A percentile compares a stretch with the other conserved stretches of the same genome.
Conservation (phyloP, 768 basidiomycete species). For the Boletus bicolor region DNA sequence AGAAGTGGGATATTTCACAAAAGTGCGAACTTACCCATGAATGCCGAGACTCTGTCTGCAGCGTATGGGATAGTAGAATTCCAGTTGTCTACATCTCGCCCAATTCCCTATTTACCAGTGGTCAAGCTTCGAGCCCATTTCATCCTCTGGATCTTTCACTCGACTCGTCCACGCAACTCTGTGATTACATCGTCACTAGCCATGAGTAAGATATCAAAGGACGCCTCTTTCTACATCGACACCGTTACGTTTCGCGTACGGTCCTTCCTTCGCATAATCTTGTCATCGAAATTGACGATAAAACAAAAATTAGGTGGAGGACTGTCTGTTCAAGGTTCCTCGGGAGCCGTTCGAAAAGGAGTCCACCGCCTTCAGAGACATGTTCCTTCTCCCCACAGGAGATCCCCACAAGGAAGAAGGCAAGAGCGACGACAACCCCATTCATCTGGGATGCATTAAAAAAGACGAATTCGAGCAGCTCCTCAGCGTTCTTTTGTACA, state of each 20-base stretch:
- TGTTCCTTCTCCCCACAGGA: conserved; percentile 18
- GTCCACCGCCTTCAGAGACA: conserved; percentile 19
- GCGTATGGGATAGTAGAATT: too few species aligned
- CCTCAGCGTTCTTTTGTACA: conserved; percentile 12
- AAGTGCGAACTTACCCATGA: too few species aligned
- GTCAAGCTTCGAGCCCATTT: background rate
- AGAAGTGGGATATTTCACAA: too few species aligned
- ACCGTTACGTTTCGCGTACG: conserved; percentile 16
- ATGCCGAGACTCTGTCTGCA: too few species aligned
- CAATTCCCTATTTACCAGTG: too few species aligned
- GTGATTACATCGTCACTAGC: background rate
- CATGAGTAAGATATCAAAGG: background rate
- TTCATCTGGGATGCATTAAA: conserved; percentile 11
- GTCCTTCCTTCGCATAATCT: background rate
- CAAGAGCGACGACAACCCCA: conserved; percentile 11
- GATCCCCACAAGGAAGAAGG: conserved; percentile 7
- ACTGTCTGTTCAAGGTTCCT: conserved; percentile 19
- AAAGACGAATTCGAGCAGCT: conserved; percentile 18
- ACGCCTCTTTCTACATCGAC: conserved; percentile 8
- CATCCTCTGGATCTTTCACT: background rate
- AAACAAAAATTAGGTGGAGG: conserved; percentile 17
- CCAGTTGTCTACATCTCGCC: too few species aligned
- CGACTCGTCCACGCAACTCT: background rate
- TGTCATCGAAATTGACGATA: background rate
- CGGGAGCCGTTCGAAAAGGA: conserved; percentile 13